Percentiles rank a stretch among this genome's conserved stretches.
Conservation (phyloP, 352 stramenopile genomes). For the Phytopythium ostracodes region DNA sequence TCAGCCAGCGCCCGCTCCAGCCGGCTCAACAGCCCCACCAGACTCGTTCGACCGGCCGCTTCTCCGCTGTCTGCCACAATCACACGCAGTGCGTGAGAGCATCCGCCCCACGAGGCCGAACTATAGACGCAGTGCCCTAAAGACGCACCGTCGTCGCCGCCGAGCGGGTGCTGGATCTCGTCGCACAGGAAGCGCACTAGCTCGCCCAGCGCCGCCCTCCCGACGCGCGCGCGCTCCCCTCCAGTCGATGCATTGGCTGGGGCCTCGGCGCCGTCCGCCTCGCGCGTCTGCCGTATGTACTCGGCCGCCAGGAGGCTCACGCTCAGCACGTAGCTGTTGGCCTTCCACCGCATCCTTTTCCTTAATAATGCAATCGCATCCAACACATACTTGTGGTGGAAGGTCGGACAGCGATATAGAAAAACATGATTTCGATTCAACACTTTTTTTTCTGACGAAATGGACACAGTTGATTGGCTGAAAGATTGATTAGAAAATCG, state of each 20-base stretch:
- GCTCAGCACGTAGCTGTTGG: conserved; percentile 46
- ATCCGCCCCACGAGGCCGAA: too few relatives aligned
- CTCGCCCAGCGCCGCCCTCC: conserved; percentile 29
- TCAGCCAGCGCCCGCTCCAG: conserved; percentile 35
- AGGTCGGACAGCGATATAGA: too few relatives aligned
- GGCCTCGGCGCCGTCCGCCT: conserved; percentile 11
- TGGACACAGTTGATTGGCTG: not conserved
- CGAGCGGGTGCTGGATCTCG: conserved; percentile 48
- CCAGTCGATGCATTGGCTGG: not conserved
- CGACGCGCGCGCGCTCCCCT: conserved; percentile 12
- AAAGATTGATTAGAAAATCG: not conserved
- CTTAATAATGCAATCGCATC: not conserved
- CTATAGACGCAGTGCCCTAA: too few relatives aligned
- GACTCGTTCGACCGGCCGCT: conserved; percentile 17
- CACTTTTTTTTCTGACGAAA: not conserved
- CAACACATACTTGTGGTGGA: not conserved
- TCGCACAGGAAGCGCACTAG: conserved; percentile 47
- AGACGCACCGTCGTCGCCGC: conserved; percentile 1
- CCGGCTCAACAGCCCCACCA: conserved; percentile 39
- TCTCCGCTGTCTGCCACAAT: not conserved
- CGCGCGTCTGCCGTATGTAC: conserved; percentile 42
- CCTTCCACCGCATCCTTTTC: conserved; percentile 16
- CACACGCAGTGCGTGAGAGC: not conserved
- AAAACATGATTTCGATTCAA: not conserved
- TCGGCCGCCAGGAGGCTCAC: conserved; percentile 43